Conservation (phyloP, 2,329 filamentous ascomycete species). For the Sporothrix schenckii region DNA sequence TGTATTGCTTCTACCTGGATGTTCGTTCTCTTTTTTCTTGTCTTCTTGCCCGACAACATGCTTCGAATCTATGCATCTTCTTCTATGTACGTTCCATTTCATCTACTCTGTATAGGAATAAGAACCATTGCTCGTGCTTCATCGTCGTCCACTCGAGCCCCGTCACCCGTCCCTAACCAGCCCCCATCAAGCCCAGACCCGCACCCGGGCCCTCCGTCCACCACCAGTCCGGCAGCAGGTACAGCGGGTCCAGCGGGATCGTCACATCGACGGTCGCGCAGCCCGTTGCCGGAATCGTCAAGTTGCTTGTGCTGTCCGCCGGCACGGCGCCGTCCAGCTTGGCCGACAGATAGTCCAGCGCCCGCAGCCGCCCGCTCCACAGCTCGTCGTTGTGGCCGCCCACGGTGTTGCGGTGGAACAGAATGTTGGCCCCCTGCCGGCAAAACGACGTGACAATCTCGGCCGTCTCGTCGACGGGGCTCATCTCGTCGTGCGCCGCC, state of each 20-base stretch:
- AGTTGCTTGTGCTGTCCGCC: neutral
- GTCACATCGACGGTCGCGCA: constrained; percentile 16
- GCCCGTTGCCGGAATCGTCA: constrained; percentile 22
- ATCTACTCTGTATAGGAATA: too few relatives aligned
- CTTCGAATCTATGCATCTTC: too few relatives aligned
- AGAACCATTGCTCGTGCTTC: too few relatives aligned
- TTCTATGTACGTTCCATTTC: too few relatives aligned
- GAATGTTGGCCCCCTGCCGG: constrained; percentile 46
- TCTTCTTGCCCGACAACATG: too few relatives aligned
- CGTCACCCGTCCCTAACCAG: neutral
- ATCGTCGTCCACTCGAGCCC: neutral
- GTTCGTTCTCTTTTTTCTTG: too few relatives aligned
- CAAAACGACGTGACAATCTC: constrained; percentile 47
- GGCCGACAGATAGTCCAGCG: constrained; percentile 20
- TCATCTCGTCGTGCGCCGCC: constrained; percentile 34
- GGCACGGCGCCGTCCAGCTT: neutral
- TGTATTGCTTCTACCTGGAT: neutral
- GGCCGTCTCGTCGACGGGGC: constrained; percentile 26
- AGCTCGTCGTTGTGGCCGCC: constrained; percentile 29
- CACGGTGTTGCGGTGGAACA: constrained; percentile 30
- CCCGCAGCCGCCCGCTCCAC: constrained; percentile 25
- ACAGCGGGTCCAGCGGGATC: constrained; percentile 27
- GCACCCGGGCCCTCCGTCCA: constrained; percentile 29
- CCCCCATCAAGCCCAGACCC: neutral
- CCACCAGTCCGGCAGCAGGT: constrained; percentile 30